Evolutionary conservation across 495 filamentous ascomycete genomes (phyloP), one percentile per base, ranked within the genome.

Genomic region (Physcia stellaris): DNA sequence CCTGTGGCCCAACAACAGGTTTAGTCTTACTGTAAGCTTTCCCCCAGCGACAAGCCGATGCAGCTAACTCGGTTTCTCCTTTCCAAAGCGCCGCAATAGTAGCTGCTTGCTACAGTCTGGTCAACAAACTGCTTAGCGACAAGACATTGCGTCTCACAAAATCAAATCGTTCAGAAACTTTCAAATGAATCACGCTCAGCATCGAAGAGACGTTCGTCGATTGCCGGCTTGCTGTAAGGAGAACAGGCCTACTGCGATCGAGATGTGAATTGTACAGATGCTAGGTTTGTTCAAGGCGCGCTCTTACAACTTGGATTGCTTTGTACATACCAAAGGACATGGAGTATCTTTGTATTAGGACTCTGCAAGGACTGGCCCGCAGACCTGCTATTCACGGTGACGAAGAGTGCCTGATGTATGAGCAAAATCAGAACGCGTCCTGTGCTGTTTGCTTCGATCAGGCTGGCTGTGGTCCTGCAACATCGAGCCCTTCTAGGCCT

Each of bases 401-500:
- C n/a, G n/a, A n/a, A n/a, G n/a, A n/a, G n/a, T n/a, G n/a, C n/a
- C n/a, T n/a, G n/a, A n/a, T n/a, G n/a, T n/a, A n/a, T n/a, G n/a
- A n/a, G n/a, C n/a, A n/a, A n/a, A n/a, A n/a, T n/a, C n/a, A n/a
- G n/a, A n/a, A n/a, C n/a, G n/a, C n/a, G n/a, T n/a, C n/a, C n/a
- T n/a, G n/a, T n/a, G n/a, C n/a, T n/a, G n/a, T n/a, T n/a, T n/a
- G n/a, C n/a, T n/a, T 7, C 26, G 7, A 7, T 28, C 26, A 28
- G 26, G 26, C 79, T 23, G 75, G 80, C 54, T 84, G 85, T 13
- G 90, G 90, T 22, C 90, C 90, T 33, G 90, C 90, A 50, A 94
- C 82, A 58, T 94, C 90, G 35, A 94, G 66, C 28, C 86, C 83
- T 56, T 95, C 86, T 6, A 96, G 68, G 16, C 87, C 86, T 59